These are phyloP conservation scores for Exserohilum rostratum DNA, from an alignment of 2,329 filamentous ascomycete genomes.

Conservation along the genomic window DNA sequence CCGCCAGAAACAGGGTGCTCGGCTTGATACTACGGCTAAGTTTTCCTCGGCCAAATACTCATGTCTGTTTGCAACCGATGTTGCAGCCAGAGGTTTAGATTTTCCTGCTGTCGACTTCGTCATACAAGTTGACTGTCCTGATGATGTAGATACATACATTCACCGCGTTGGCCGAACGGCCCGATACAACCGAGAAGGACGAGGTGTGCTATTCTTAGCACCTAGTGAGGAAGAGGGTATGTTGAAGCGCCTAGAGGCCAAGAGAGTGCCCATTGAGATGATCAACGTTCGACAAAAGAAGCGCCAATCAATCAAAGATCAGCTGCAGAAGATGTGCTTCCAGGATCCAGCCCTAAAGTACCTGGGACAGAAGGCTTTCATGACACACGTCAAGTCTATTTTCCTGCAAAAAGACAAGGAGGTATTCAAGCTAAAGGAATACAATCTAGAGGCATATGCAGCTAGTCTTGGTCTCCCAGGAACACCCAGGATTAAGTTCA, in stretches of 20 bases:
- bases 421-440: constrained; percentile 80
- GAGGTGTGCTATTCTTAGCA: constrained; percentile 88
- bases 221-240: constrained; percentile 94
- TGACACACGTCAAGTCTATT: constrained; percentile 84
- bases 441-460: constrained; percentile 86
- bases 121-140: constrained; percentile 96
- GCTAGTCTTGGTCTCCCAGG: constrained; percentile 86
- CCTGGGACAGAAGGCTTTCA: constrained; percentile 92
- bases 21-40: constrained; percentile 83
- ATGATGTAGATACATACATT: constrained; percentile 97
- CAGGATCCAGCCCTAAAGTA: constrained; percentile 94
- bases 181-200: constrained; percentile 86
- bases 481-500: constrained; percentile 89
- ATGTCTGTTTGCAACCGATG: constrained; percentile 93
- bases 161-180: constrained; percentile 94
- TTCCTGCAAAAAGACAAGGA: constrained; percentile 91
- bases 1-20: constrained; percentile 87
- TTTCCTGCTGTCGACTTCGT: constrained; percentile 98
- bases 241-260: constrained; percentile 80
- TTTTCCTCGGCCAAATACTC: constrained; percentile 82
- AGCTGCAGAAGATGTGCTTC: constrained; percentile 94
- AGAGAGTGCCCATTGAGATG: constrained; percentile 85
- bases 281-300: constrained; percentile 91
- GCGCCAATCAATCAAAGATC: constrained; percentile 81
- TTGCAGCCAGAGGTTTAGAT: constrained; percentile 91